Evolutionary conservation across 2,329 filamentous ascomycete species (phyloP).

Genomic region (Cladorrhinum sp.): DNA sequence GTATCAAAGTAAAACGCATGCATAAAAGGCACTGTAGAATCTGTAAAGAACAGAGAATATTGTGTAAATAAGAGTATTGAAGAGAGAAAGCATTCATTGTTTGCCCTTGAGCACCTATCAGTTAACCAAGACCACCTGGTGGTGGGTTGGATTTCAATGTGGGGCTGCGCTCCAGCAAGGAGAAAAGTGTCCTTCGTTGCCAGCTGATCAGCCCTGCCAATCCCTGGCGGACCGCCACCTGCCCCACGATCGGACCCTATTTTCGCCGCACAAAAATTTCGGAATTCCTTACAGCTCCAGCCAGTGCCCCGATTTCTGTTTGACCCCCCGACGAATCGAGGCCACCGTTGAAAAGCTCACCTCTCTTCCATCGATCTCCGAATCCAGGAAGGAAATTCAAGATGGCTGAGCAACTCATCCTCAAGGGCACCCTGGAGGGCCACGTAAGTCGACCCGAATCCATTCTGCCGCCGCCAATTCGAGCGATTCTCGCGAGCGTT

Average conservation of each 20-base stretch:
- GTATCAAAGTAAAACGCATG: no score
- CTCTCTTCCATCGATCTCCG: conserved; percentile 40
- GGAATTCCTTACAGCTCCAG: conserved; percentile 35
- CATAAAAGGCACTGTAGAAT: no score
- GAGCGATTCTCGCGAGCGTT: background rate
- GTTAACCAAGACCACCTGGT: no score
- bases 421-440: conserved; percentile 96
- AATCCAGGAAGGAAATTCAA: conserved; percentile 40
- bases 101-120: no score
- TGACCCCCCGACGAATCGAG: conserved; percentile 27
- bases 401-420: conserved; percentile 93
- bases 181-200: background rate
- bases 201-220: conserved; percentile 18
- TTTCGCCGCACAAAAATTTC: conserved; percentile 53
- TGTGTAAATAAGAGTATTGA: no score
- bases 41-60: no score
- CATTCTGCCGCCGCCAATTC: conserved; percentile 22
- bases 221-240: conserved; percentile 15
- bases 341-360: conserved; percentile 29
- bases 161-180: background rate
- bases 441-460: conserved; percentile 61
- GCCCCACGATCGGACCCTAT: conserved; percentile 44
- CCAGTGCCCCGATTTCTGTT: conserved; percentile 32
- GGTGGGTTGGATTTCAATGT: no score
- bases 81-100: no score